phyloP scores from a whole-genome alignment of 2,329 filamentous ascomycete genomes.

The Claviceps cyperi region DNA sequence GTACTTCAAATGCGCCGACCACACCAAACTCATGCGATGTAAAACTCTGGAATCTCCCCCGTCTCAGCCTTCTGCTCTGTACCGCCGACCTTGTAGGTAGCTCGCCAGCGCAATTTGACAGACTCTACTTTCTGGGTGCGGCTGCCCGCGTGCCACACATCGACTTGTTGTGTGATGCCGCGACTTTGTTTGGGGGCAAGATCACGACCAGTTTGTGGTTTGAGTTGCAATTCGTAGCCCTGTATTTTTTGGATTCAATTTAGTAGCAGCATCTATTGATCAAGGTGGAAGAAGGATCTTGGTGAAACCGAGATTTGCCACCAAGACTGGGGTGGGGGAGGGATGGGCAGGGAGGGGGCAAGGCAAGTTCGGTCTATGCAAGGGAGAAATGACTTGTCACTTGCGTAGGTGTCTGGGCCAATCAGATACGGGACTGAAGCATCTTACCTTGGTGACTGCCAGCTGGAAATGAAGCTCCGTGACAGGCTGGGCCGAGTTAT shows the following conservation, averaged over 20 bases:
- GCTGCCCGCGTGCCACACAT: constrained; percentile 60
- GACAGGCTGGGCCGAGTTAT: constrained; percentile 56
- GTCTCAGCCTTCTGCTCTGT: constrained; percentile 56
- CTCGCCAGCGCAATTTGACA: constrained; percentile 85
- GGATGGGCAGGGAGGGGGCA: too few species aligned
- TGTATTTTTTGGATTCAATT: constrained; percentile 19
- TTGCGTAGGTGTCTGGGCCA: too few species aligned
- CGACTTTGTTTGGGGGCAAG: constrained; percentile 57
- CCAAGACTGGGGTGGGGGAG: too few species aligned
- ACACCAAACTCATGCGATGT: constrained; percentile 40
- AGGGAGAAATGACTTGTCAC: too few species aligned
- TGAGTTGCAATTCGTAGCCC: constrained; percentile 68
- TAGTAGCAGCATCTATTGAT: not conserved
- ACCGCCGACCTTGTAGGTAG: constrained; percentile 57
- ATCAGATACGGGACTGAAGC: not conserved
- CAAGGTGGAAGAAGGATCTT: not conserved
- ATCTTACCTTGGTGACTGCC: constrained; percentile 72
- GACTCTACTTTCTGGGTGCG: constrained; percentile 51
- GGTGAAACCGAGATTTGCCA: too few species aligned
- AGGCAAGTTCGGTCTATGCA: too few species aligned
- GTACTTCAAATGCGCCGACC: not conserved
- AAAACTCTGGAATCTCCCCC: constrained; percentile 70
- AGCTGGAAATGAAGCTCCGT: constrained; percentile 78
- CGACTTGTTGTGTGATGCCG: constrained; percentile 71
- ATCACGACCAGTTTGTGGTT: constrained; percentile 69